phyloP scores from a whole-genome alignment of 1,284 basidiomycete species.

The Ganoderma leucocontextum region DNA sequence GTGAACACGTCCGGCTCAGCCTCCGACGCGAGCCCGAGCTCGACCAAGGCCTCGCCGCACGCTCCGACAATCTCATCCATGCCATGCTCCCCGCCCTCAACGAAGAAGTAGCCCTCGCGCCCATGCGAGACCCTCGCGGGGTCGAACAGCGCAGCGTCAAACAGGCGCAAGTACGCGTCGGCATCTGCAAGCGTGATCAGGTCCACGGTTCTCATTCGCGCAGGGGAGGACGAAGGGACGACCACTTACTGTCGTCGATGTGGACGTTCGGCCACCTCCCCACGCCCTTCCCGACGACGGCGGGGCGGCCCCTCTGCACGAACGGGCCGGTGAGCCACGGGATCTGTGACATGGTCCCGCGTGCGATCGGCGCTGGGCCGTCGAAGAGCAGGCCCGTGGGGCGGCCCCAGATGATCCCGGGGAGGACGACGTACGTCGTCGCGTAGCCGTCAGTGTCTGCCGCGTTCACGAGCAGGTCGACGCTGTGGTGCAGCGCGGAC shows the following conservation, averaged over 20 bases:
- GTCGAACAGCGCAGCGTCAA: conserved; percentile 25
- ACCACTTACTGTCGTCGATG: conserved; percentile 43
- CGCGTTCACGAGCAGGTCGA: conserved; percentile 41
- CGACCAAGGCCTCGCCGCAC: conserved; percentile 44
- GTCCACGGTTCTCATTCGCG: background rate
- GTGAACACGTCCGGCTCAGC: conserved; percentile 39
- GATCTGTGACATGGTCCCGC: conserved; percentile 46
- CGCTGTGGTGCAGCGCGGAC: conserved; percentile 43
- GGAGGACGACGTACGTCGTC: conserved; percentile 48
- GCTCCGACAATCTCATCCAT: conserved; percentile 44
- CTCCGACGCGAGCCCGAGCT: conserved; percentile 34
- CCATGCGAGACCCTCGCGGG: conserved; percentile 43
- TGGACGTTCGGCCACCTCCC: conserved; percentile 43
- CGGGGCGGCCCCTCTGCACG: conserved; percentile 44
- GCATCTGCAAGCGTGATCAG: conserved; percentile 32
- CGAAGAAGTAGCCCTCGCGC: conserved; percentile 54
- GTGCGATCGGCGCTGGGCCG: conserved; percentile 40
- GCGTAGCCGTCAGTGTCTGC: conserved; percentile 49
- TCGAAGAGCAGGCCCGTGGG: conserved; percentile 46
- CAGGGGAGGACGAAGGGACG: background rate
- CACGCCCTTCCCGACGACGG: conserved; percentile 43
- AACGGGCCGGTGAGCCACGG: conserved; percentile 41
- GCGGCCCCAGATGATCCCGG: conserved; percentile 49
- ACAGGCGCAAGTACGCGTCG: conserved; percentile 29
- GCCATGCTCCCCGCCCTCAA: conserved; percentile 50